These are phyloP conservation scores for Aspergillus conjunctus DNA, from an alignment of 495 filamentous ascomycete genomes.

Conservation along the genomic window DNA sequence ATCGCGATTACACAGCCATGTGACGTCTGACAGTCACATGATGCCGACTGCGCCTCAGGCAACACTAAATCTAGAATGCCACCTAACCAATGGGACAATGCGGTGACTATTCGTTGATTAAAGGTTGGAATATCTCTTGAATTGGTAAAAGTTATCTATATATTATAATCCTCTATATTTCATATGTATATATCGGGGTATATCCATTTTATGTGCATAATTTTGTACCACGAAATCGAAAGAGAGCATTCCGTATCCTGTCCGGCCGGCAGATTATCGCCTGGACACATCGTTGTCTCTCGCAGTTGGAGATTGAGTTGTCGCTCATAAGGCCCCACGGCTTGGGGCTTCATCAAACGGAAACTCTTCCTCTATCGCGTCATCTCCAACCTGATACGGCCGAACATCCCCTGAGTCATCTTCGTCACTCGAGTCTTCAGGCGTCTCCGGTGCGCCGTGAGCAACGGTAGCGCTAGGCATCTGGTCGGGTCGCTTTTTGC, in stretches of 20 bases:
- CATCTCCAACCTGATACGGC: conserved; percentile 19
- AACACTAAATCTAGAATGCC: not conserved
- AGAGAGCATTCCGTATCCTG: not conserved
- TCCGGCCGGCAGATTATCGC: too few species aligned
- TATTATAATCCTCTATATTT: not conserved
- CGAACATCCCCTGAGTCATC: conserved; percentile 28
- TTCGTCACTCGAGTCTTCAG: conserved; percentile 43
- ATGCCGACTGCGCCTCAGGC: conserved; percentile 3
- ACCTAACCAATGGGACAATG: too few species aligned
- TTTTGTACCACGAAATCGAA: conserved; percentile 13
- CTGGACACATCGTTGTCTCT: too few species aligned
- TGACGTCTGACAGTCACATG: conserved; percentile 26
- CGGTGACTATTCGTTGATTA: too few species aligned
- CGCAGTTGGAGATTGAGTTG: too few species aligned
- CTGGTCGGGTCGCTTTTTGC: conserved; percentile 57
- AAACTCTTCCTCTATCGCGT: conserved; percentile 26
- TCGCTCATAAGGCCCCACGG: not conserved
- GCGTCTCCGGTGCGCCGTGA: conserved; percentile 20
- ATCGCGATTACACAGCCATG: conserved; percentile 2
- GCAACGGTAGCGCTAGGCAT: conserved; percentile 28
- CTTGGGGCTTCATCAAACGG: conserved; percentile 10
- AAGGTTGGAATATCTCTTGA: too few species aligned
- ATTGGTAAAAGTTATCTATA: not conserved
- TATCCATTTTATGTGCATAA: conserved; percentile 3
- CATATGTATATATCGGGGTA: conserved; percentile 12